Percentiles rank a stretch among this genome's conserved stretches.
Evolutionary conservation across 1,139 yeast species (phyloP).

Genomic region (Debaryomycetaceae sp.): DNA sequence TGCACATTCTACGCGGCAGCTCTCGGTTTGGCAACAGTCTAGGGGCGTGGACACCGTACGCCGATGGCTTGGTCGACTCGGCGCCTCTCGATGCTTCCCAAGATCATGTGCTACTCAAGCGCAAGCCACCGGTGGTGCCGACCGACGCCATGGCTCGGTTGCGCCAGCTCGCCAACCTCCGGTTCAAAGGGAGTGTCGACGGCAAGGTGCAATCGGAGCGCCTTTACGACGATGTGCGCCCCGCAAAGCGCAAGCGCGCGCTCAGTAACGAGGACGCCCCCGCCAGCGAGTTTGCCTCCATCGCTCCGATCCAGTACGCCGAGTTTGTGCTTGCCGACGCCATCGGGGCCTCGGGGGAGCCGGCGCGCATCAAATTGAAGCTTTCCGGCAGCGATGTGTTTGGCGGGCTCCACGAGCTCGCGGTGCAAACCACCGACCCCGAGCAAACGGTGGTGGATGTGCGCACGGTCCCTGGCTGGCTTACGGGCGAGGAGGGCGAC

Average conservation of each 20-base stretch:
- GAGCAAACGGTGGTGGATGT: conserved; percentile 48
- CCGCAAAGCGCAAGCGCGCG: conserved; percentile 11
- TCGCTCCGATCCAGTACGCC: conserved; percentile 52
- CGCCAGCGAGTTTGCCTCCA: conserved; percentile 38
- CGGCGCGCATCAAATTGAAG: conserved; percentile 23
- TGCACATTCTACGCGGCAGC: conserved; percentile 55
- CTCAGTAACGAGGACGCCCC: conserved; percentile 12
- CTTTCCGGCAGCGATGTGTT: conserved; percentile 72
- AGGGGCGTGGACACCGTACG: conserved; percentile 71
- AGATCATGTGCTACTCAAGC: conserved; percentile 21
- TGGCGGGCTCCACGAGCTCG: conserved; percentile 74
- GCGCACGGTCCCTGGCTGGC: conserved; percentile 61
- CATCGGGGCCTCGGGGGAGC: conserved; percentile 8
- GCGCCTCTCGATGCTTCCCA: conserved; percentile 50
- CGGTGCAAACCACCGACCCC: conserved; percentile 30
- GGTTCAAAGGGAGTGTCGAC: conserved; percentile 52
- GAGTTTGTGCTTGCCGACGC: conserved; percentile 39
- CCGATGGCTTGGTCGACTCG: conserved; percentile 58
- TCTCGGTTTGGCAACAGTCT: conserved; percentile 55
- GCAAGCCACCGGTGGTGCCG: conserved; percentile 8
- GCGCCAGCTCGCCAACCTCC: conserved; percentile 42
- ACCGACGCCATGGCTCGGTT: conserved; percentile 14
- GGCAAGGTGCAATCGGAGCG: conserved; percentile 28
- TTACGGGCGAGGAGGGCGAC: conserved; percentile 72
- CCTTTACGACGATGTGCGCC: conserved; percentile 33